phyloP scores from a whole-genome alignment of 1,284 basidiomycete species.

The Ceratobasidium sp. region DNA sequence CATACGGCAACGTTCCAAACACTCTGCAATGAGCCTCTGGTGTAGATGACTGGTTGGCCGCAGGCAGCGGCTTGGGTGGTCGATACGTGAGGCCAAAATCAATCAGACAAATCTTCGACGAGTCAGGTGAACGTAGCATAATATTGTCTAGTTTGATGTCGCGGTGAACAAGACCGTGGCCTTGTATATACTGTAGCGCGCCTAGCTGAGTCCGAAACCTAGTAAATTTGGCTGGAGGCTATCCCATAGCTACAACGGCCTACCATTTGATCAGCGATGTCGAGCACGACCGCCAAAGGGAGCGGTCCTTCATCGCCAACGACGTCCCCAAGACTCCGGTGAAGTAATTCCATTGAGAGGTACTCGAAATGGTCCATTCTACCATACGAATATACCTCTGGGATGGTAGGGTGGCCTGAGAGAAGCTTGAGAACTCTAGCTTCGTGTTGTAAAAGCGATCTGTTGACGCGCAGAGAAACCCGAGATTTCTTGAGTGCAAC shows the following conservation, averaged over 20 bases:
- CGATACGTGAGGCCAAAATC: background rate
- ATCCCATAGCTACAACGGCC: background rate
- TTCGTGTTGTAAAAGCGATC: conserved; percentile 47
- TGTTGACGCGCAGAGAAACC: conserved; percentile 43
- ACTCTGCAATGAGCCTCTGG: background rate
- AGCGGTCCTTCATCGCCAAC: background rate
- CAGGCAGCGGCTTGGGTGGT: background rate
- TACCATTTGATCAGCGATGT: conserved; percentile 1
- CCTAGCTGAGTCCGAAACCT: background rate
- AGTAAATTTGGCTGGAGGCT: background rate
- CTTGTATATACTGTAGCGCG: background rate
- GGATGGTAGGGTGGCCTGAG: conserved; percentile 48
- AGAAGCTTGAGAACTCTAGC: conserved; percentile 46
- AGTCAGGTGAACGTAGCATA: background rate
- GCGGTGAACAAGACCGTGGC: conserved; percentile 1
- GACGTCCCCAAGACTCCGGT: background rate
- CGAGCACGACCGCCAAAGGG: background rate
- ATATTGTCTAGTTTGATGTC: conserved; percentile 16
- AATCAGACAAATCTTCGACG: background rate
- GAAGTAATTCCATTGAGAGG: conserved; percentile 44
- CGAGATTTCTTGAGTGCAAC: conserved; percentile 42
- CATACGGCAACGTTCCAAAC: background rate
- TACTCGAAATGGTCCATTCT: conserved; percentile 48
- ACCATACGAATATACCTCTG: conserved; percentile 41
- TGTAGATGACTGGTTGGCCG: background rate